Evolutionary conservation across 2,329 filamentous ascomycete genomes (phyloP).

Genomic region (Aspergillus cejpii): DNA sequence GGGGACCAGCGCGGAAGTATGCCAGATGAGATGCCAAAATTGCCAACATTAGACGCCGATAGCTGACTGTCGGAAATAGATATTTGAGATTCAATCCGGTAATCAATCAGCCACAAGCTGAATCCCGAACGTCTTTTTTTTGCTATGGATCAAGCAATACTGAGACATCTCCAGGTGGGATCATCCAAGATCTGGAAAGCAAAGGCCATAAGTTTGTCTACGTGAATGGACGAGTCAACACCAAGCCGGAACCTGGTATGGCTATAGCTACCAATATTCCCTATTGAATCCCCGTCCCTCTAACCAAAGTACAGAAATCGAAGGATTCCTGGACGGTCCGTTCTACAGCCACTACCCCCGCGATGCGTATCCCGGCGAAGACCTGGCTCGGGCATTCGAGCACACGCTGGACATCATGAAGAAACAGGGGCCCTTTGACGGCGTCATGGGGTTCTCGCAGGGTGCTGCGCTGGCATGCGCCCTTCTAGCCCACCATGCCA

Average conservation of each 20-base stretch:
- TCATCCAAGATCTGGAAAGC: constrained; percentile 22
- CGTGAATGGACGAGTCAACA: constrained; percentile 23
- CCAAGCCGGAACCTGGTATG: constrained; percentile 25
- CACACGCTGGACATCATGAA: constrained; percentile 19
- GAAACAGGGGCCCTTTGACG: constrained; percentile 28
- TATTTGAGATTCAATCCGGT: constrained; percentile 32
- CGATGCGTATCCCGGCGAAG: constrained; percentile 17
- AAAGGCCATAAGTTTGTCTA: constrained; percentile 27
- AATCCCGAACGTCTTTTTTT: too few relatives aligned
- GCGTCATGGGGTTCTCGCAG: constrained; percentile 30
- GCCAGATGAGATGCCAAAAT: neutral
- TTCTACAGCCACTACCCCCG: constrained; percentile 30
- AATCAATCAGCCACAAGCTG: neutral
- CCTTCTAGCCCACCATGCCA: constrained; percentile 20
- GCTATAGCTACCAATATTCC: neutral
- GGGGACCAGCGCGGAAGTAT: constrained; percentile 29
- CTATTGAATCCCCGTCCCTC: neutral
- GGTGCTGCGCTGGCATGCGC: constrained; percentile 26
- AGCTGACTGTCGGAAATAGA: constrained; percentile 14
- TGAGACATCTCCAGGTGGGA: constrained; percentile 21
- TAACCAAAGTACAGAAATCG: constrained; percentile 20
- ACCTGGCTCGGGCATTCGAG: constrained; percentile 23
- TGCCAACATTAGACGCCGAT: neutral
- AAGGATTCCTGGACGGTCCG: constrained; percentile 26
- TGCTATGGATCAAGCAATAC: neutral